Base-by-base conservation (phyloP, 495 filamentous ascomycete species). In the Daldinia loculata region DNA sequence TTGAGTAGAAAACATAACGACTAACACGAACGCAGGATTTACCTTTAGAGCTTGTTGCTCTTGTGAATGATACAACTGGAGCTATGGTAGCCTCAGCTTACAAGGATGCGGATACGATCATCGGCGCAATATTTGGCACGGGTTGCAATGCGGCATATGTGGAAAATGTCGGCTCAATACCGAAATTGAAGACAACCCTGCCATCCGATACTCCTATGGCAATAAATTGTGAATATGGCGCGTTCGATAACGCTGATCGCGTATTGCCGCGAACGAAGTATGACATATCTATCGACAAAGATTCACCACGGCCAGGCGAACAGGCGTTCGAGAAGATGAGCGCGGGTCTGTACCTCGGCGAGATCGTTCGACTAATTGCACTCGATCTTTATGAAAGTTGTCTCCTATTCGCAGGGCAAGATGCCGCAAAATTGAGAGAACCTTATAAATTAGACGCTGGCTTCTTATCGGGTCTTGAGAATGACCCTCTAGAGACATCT, bases 201-300 rank as follows among this genome's bases (percentile, higher is more conserved):
- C 27, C 27, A 29, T 5, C 27, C 5, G 27, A 92, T 62, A 89
- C 88, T 77, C 90, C 89, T 38, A 91, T 95, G 72, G 92, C 91
- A 38, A 95, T 95, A 80, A 95, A 95, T 81, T 95, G 92, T 83
- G 92, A 95, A 80, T 95, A 90, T 79, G 93, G 92, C 48, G 92
- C 93, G 38, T 95, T 95, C 75, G 92, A 95, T 78, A 94, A 94
- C 77, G 91, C 94, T 77, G 90, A 92, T 78, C 80, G 88, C 51
- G 88, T 95, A 56, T 89, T 95, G 17, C 92, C 92, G 15, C 88
- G 89, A 45, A 94, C 92, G 39, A 85, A 85, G 66, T 84, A 84
- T 74, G 92, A 94, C 77, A 82, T 89, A 69, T 87, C 91, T 74
- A 90, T 94, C 73, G 92, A 94, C 84, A 87, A 92, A 66, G 88